These are phyloP conservation scores for Parmelia sp. DNA, from an alignment of 495 filamentous ascomycete species.

Conservation along the genomic window DNA sequence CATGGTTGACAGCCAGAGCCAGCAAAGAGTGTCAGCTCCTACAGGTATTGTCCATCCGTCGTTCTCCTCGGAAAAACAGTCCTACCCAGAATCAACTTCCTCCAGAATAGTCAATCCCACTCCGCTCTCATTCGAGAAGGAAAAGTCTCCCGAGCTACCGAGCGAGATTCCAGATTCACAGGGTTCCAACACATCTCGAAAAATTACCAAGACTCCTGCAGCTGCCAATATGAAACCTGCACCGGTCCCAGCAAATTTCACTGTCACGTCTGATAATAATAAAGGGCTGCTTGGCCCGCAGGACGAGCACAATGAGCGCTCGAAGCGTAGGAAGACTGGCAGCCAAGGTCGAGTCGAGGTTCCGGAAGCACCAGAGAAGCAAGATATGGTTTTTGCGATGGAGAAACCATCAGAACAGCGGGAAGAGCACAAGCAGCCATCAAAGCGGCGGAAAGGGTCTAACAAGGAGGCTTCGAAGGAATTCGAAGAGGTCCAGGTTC, in stretches of 20 bases:
- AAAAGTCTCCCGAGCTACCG: neutral
- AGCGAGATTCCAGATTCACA: slow-evolving; percentile 16
- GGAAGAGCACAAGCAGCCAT: neutral
- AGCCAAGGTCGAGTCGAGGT: neutral
- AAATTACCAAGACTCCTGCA: neutral
- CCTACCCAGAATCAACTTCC: neutral
- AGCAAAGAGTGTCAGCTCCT: slow-evolving; percentile 6
- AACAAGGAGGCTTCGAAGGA: slow-evolving; percentile 2
- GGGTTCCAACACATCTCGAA: neutral
- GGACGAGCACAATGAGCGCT: neutral
- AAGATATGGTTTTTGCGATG: neutral
- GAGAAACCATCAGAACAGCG: neutral
- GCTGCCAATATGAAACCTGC: neutral
- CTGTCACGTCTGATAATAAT: neutral
- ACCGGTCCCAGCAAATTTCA: neutral
- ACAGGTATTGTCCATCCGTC: neutral
- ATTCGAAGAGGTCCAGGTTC: neutral
- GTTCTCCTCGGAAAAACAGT: neutral
- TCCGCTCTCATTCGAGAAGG: neutral
- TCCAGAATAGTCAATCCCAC: neutral
- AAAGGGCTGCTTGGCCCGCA: neutral
- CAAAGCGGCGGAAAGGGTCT: neutral
- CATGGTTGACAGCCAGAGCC: slow-evolving; percentile 18
- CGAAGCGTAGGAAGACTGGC: neutral
- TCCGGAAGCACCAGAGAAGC: neutral